Evolutionary conservation across 2,329 filamentous ascomycete genomes (phyloP), one percentile per base, ranked within the genome.

Genomic region (Stagonosporopsis chrysanthemi): DNA sequence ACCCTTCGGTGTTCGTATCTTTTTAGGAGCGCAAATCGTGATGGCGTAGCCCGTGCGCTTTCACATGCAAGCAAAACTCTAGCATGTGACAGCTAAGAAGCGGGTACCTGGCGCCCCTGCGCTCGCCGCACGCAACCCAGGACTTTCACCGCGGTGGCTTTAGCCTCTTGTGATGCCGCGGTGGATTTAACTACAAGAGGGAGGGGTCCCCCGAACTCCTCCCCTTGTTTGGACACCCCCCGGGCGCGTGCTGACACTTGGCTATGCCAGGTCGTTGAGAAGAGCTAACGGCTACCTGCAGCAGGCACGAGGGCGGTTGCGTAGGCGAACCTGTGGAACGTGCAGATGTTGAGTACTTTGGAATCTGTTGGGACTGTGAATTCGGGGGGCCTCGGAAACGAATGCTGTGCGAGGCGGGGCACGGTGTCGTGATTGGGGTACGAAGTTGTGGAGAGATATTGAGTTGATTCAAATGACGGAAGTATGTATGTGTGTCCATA

Each of bases 111-210:
- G 23, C 33, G 38, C 31, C 54, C 48, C 31, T 57, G 38, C 47
- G 38, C 31, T 33, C 4, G 28, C 14, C 31, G 31, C 31, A 15
- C 14, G 15, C 48, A 23, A 38, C 39, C 15, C 39, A 33, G 19
- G 38, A 9, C 54, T 47, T 52, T 52, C 54, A 52, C 54, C 48
- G 48, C 54, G 54, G 43, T 52, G 54, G 54, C 43, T 57, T 57
- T 57, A 57, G 44, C 54, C 54, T 39, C 33, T 52, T 52, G 6
- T 24, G 43, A 47, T 19, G 19, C 54, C 54, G 54, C 54, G 54
- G 42, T 52, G 54, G 54, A 43, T 57, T 49, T 57, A 57, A 57
- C 54, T 56, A 31, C 42, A 56, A 56, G 46, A 46, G 23, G 53
- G 43, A 26, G 54, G 54, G 31, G 53, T 51, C 29, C 29, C 47